Conservation (phyloP, 2,329 filamentous ascomycete species). For the Alternaria burnsii region DNA sequence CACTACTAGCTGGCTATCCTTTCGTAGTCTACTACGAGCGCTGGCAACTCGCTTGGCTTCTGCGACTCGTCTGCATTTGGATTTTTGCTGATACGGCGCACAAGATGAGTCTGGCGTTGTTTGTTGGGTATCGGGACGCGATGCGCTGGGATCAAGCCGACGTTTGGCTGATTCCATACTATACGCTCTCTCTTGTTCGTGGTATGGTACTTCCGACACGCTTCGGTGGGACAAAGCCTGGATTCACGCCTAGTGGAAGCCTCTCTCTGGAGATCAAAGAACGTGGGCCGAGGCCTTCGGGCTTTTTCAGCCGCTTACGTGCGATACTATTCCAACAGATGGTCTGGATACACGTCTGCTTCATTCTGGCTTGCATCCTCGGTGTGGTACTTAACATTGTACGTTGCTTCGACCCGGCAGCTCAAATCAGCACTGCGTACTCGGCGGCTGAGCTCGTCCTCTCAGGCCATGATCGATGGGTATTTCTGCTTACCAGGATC, state of each 20-base stretch:
- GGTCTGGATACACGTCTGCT: slow-evolving; percentile 2
- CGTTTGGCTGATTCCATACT: background rate
- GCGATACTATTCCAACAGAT: background rate
- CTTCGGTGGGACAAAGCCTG: slow-evolving; percentile 2
- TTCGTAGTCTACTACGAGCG: slow-evolving; percentile 5
- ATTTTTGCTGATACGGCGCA: slow-evolving; percentile 3
- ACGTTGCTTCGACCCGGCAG: background rate
- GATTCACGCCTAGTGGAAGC: background rate
- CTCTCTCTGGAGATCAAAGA: background rate
- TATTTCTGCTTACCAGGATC: background rate
- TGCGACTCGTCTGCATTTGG: slow-evolving; percentile 1
- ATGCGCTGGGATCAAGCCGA: slow-evolving; percentile 2
- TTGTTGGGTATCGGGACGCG: background rate
- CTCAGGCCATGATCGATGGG: background rate
- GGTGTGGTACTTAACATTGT: background rate
- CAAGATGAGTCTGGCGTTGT: background rate
- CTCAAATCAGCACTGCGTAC: background rate
- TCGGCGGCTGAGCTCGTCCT: background rate
- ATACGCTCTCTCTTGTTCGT: background rate
- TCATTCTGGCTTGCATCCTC: background rate
- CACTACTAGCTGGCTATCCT: background rate
- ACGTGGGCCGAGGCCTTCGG: background rate
- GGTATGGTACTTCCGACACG: background rate
- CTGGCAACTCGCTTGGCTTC: slow-evolving; percentile 1
- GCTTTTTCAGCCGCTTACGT: background rate